Percentiles rank a stretch among this genome's conserved stretches.
Conservation (phyloP, 495 filamentous ascomycete genomes). For the Pyrenula aspistea region DNA sequence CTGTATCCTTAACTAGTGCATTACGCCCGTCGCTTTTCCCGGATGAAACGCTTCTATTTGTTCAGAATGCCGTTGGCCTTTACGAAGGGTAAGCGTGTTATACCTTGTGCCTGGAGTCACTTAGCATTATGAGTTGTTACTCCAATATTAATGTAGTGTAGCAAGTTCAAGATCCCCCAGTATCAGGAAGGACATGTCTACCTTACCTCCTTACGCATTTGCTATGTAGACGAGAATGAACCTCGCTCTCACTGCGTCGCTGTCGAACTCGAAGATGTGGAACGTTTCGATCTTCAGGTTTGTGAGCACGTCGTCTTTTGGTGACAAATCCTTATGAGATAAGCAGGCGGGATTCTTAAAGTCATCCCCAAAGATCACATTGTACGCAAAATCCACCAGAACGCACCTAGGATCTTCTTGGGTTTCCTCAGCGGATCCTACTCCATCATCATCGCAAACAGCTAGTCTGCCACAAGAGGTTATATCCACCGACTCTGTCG, state of each 20-base stretch:
- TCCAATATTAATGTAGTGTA: conserved; percentile 16
- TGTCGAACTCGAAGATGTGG: conserved; percentile 81
- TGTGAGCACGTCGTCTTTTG: conserved; percentile 5
- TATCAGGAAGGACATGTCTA: conserved; percentile 95
- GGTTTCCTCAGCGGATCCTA: not conserved
- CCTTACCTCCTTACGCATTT: conserved; percentile 85
- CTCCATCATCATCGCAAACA: not conserved
- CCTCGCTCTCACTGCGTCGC: conserved; percentile 76
- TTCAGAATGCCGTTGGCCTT: conserved; percentile 91
- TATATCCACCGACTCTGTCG: conserved; percentile 8
- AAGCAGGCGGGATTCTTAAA: conserved; percentile 81
- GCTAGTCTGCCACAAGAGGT: not conserved
- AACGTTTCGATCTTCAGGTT: conserved; percentile 85
- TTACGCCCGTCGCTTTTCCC: conserved; percentile 80
- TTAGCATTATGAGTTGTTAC: not conserved
- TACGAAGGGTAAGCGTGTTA: conserved; percentile 75
- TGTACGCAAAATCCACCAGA: conserved; percentile 67
- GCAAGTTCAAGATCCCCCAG: conserved; percentile 89
- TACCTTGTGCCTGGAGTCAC: not conserved
- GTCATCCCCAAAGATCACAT: conserved; percentile 84
- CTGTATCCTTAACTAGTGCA: conserved; percentile 87
- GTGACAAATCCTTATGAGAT: not conserved
- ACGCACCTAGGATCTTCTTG: conserved; percentile 18
- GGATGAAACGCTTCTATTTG: conserved; percentile 85
- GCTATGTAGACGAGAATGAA: conserved; percentile 85